Conservation (phyloP, 768 basidiomycete genomes). For the Amanita brunnescens region DNA sequence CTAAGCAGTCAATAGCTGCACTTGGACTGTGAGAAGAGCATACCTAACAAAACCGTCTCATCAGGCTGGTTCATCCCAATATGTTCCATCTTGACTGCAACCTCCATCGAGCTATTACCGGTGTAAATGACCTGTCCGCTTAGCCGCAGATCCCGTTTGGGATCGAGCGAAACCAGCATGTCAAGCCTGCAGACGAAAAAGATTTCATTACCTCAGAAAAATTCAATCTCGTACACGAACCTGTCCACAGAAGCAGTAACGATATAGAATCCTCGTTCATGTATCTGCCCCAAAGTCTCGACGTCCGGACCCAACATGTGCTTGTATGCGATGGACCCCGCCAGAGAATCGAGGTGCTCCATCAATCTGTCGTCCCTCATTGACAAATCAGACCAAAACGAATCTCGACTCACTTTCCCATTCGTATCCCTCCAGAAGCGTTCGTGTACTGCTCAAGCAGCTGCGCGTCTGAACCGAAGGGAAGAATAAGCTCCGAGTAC, state of each 20-base stretch:
- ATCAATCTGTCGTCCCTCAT: conserved; percentile 38
- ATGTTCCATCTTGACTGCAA: conserved; percentile 80
- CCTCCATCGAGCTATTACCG: conserved; percentile 72
- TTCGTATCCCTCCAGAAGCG: conserved; percentile 61
- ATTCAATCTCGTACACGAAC: conserved; percentile 21
- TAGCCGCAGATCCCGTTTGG: conserved; percentile 58
- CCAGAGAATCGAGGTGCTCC: conserved; percentile 80
- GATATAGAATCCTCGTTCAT: conserved; percentile 67
- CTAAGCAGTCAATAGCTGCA: conserved; percentile 24
- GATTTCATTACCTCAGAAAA: background rate
- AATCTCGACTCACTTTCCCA: conserved; percentile 40
- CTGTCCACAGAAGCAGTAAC: conserved; percentile 81
- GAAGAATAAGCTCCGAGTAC: conserved; percentile 56
- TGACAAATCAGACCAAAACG: background rate
- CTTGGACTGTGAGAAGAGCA: conserved; percentile 1
- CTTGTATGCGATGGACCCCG: conserved; percentile 78
- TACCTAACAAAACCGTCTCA: conserved; percentile 63
- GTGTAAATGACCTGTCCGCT: conserved; percentile 79
- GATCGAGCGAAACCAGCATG: conserved; percentile 51
- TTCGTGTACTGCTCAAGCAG: conserved; percentile 65
- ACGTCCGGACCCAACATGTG: conserved; percentile 65
- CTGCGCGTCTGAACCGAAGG: conserved; percentile 50
- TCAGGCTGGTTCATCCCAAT: conserved; percentile 37
- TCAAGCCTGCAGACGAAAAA: conserved; percentile 39
- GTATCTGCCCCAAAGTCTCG: conserved; percentile 43